Conservation (phyloP, 208 protist species). For the Acanthamoeba divionensis region DNA sequence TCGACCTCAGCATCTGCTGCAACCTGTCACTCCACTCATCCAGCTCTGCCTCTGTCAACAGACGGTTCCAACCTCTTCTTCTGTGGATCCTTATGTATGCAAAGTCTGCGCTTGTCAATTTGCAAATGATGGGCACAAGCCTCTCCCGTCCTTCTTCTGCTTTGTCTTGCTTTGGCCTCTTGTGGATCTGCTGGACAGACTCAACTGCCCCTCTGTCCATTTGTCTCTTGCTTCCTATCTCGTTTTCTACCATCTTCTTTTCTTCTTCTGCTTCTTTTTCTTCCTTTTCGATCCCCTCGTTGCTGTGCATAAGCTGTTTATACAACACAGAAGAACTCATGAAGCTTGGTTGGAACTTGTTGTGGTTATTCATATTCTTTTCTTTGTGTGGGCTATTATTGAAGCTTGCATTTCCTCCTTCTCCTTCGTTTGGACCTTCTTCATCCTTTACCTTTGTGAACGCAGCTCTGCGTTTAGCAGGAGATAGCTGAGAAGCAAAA, state of each 20-base stretch:
- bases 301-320: neutral
- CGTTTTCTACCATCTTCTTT: neutral
- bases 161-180: neutral
- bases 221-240: no score
- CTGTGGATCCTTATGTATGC: constrained; percentile 37
- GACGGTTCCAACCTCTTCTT: neutral
- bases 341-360: no score
- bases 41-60: neutral
- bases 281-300: neutral
- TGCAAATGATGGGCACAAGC: constrained; percentile 28
- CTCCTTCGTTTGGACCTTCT: no score
- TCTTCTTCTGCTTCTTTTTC: neutral
- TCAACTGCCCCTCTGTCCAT: no score
- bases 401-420: no score
- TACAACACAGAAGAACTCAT: neutral
- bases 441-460: no score
- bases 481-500: no score
- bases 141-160: neutral
- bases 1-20: neutral
- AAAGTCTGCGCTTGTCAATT: neutral
- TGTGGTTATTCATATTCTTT: no score
- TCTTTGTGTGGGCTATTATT: no score
- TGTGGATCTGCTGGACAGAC: neutral
- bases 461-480: no score
- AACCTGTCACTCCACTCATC: neutral